Percentiles rank a stretch among this genome's conserved stretches.
Conservation (phyloP, 2,329 filamentous ascomycete species). For the Arachnopeziza araneosa region DNA sequence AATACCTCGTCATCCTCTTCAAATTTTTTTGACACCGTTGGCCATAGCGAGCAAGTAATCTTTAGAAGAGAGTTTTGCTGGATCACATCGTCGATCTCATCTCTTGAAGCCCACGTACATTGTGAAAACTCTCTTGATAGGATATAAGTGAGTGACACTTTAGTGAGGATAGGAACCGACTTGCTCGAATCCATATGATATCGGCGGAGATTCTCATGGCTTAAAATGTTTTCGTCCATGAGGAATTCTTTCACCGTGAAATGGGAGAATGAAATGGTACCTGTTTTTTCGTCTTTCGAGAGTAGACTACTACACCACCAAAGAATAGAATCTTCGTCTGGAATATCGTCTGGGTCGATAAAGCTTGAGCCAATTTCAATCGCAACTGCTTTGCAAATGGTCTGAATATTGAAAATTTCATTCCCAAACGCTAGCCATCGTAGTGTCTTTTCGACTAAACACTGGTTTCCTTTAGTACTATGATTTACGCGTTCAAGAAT, state of each 20-base stretch:
- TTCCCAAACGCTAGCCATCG: constrained; percentile 13
- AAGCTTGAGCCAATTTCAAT: constrained; percentile 12
- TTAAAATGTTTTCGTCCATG: constrained; percentile 1
- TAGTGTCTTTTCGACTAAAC: constrained; percentile 17
- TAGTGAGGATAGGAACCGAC: background rate
- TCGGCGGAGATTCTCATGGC: background rate
- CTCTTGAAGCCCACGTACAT: background rate
- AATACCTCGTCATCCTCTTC: background rate
- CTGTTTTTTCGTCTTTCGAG: constrained; percentile 4
- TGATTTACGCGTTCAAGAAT: constrained; percentile 25
- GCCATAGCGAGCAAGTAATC: background rate
- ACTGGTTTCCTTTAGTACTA: constrained; percentile 15
- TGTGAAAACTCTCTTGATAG: constrained; percentile 6
- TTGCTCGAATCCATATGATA: background rate
- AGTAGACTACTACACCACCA: constrained; percentile 24
- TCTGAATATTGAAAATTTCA: constrained; percentile 4
- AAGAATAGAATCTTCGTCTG: constrained; percentile 17
- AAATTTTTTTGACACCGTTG: background rate
- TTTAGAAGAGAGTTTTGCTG: background rate
- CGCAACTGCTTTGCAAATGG: constrained; percentile 1
- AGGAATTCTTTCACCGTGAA: constrained; percentile 28
- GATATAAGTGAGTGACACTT: constrained; percentile 11
- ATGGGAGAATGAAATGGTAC: constrained; percentile 20
- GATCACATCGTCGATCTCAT: background rate
- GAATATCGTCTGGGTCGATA: constrained; percentile 18